Base-by-base conservation (phyloP, 306 rosid species). In the Prunus padus region DNA sequence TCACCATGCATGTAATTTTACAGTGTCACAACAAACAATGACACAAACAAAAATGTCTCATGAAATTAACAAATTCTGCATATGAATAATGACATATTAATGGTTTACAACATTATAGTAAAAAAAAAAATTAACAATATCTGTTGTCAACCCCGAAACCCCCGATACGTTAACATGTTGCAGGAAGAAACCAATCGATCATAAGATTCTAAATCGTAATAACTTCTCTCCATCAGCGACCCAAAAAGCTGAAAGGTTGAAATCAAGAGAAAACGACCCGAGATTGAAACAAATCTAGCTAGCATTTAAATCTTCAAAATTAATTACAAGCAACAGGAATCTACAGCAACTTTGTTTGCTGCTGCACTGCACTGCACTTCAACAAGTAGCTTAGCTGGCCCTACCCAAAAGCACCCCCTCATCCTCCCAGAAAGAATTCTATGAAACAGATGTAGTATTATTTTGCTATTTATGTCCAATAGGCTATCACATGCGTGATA, bases 361-460 rank as follows among this genome's bases (percentile, higher is more conserved):
- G 65, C 37, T n/a, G n/a, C n/a, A n/a, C 62, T 56, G 7, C 62
- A 10, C 62, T 56, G 62, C 62, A 3, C 28, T n/a, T 56, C 62
- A 56, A n/a, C 62, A 1, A 3, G 28, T 11, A 55, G 11, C 26
- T 25, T 13, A 55, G 61, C 15, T 20, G 23, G 26, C 28, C 61
- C 62, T 56, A 56, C 62, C 62, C 62, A 56, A 5, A 2, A 37
- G 42, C 9, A 8, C 42, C 1, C 42, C 42, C 6, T 8, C 8
- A 8, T 37, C 42, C 2, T 33, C 8, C 8, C 8, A 33, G 0
- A 37, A 37, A 1, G 0, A 37, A 0, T 37, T 37, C 1, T 2
- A 33, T 1, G 0, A 33, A 33, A 33, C 42, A 0, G 0, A 0
- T 5, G 7, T 37, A 37, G 7, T 0, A 7, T 1, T 6, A 37